These are phyloP conservation scores for Globisporangium nodosum DNA, from an alignment of 352 stramenopile genomes.

Conservation along the genomic window DNA sequence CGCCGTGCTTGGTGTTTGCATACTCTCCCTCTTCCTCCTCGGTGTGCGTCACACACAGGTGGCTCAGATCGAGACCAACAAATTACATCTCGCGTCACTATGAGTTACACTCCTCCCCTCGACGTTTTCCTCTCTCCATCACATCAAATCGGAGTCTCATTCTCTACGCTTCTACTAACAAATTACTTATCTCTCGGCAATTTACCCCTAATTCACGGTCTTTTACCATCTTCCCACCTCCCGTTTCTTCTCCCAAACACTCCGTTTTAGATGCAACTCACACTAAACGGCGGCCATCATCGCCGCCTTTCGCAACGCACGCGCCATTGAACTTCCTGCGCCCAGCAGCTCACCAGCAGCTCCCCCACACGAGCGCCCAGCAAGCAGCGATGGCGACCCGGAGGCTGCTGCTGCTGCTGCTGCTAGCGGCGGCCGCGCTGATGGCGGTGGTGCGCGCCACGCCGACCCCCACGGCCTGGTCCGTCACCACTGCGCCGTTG, in stretches of 20 bases:
- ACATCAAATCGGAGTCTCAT: neutral
- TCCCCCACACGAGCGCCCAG: too few relatives aligned
- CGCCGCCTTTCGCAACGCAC: neutral
- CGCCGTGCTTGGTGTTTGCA: too few relatives aligned
- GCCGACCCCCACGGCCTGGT: neutral
- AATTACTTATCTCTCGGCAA: too few relatives aligned
- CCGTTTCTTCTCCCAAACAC: too few relatives aligned
- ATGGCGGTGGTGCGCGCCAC: neutral
- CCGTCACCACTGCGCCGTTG: neutral
- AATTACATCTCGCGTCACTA: neutral
- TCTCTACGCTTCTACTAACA: too few relatives aligned
- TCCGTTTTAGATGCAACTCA: too few relatives aligned
- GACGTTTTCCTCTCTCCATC: neutral
- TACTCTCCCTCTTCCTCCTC: too few relatives aligned
- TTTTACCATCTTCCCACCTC: neutral
- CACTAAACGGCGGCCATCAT: neutral
- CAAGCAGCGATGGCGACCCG: neutral
- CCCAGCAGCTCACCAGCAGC: neutral
- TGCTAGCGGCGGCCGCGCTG: neutral
- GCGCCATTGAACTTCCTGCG: neutral
- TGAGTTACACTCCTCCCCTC: neutral
- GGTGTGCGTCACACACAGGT: too few relatives aligned
- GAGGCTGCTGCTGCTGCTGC: neutral
- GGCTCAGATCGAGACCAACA: neutral
- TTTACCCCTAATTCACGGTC: neutral